phyloP scores from a whole-genome alignment of 768 basidiomycete species.

The Crucibulum laeve region DNA sequence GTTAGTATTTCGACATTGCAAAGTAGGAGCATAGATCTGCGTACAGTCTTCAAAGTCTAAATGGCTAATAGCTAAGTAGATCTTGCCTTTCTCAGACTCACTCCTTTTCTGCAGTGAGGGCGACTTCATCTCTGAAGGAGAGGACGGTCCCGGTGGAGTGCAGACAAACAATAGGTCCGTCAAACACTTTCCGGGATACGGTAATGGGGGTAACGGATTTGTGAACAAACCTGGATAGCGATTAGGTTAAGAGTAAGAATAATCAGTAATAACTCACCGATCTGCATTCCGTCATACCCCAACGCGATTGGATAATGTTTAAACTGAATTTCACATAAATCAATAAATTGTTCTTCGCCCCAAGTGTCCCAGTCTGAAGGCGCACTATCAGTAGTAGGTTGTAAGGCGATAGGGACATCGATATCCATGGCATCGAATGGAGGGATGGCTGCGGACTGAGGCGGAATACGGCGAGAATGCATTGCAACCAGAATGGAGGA shows the following conservation, averaged over 20 bases:
- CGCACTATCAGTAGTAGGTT: slow-evolving; percentile 21
- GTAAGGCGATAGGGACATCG: slow-evolving; percentile 27
- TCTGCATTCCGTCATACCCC: slow-evolving; percentile 35
- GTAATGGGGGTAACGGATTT: slow-evolving; percentile 43
- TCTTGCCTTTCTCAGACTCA: slow-evolving; percentile 19
- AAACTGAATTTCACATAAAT: slow-evolving; percentile 56
- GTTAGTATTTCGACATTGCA: slow-evolving; percentile 3
- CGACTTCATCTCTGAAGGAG: slow-evolving; percentile 7
- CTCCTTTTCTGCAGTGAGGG: slow-evolving; percentile 12
- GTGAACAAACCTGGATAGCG: slow-evolving; percentile 31
- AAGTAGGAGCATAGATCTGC: slow-evolving; percentile 11
- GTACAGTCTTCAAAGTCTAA: slow-evolving; percentile 63
- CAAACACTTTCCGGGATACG: slow-evolving; percentile 29
- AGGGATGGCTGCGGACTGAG: slow-evolving; percentile 24
- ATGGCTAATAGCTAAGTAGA: slow-evolving; percentile 49
- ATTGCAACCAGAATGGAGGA: slow-evolving; percentile 58
- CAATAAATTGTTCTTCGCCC: slow-evolving; percentile 57
- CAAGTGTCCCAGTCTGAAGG: slow-evolving; percentile 46
- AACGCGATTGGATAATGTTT: no score
- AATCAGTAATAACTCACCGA: slow-evolving; percentile 32
- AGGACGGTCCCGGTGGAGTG: slow-evolving; percentile 18
- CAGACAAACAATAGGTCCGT: slow-evolving; percentile 44
- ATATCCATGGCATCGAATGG: slow-evolving; percentile 41
- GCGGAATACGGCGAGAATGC: slow-evolving; percentile 49
- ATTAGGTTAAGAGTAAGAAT: slow-evolving; percentile 1